These are phyloP conservation scores for Entonaema liquescens DNA, from an alignment of 495 filamentous ascomycete genomes.

Conservation along the genomic window DNA sequence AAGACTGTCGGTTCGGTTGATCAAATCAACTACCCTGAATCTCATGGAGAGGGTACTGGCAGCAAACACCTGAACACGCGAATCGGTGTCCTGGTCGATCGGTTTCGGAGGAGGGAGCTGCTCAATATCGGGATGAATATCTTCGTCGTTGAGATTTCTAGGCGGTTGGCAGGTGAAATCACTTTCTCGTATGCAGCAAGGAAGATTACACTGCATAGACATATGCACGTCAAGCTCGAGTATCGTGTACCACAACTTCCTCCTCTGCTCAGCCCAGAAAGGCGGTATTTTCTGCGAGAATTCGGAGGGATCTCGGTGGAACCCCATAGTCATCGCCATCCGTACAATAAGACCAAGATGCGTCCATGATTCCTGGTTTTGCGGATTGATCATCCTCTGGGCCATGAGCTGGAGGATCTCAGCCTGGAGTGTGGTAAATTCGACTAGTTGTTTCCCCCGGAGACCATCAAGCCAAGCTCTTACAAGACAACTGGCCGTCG, in stretches of 20 bases:
- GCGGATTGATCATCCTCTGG: slow-evolving; percentile 46
- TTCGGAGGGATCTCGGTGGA: slow-evolving; percentile 53
- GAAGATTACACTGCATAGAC: slow-evolving; percentile 50
- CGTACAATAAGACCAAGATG: slow-evolving; percentile 52
- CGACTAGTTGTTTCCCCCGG: slow-evolving; percentile 48
- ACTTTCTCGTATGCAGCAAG: slow-evolving; percentile 48
- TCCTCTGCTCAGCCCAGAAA: slow-evolving; percentile 49
- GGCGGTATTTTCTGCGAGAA: slow-evolving; percentile 43
- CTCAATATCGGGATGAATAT: slow-evolving; percentile 41
- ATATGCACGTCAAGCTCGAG: slow-evolving; percentile 52
- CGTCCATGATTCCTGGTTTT: slow-evolving; percentile 49
- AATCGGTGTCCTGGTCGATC: slow-evolving; percentile 47
- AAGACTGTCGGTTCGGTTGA: slow-evolving; percentile 49
- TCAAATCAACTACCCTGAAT: slow-evolving; percentile 45
- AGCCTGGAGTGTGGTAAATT: slow-evolving; percentile 49
- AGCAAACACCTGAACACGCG: slow-evolving; percentile 49
- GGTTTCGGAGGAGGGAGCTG: slow-evolving; percentile 47
- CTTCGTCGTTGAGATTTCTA: slow-evolving; percentile 48
- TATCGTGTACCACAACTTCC: slow-evolving; percentile 51
- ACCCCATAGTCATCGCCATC: slow-evolving; percentile 55
- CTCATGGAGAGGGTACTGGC: slow-evolving; percentile 46
- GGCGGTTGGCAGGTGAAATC: slow-evolving; percentile 50
- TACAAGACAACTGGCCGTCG: slow-evolving; percentile 51
- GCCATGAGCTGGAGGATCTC: slow-evolving; percentile 51
- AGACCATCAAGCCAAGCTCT: slow-evolving; percentile 51